phyloP scores from a whole-genome alignment of 2,329 filamentous ascomycete species.

The Alternaria novae-zelandiae region DNA sequence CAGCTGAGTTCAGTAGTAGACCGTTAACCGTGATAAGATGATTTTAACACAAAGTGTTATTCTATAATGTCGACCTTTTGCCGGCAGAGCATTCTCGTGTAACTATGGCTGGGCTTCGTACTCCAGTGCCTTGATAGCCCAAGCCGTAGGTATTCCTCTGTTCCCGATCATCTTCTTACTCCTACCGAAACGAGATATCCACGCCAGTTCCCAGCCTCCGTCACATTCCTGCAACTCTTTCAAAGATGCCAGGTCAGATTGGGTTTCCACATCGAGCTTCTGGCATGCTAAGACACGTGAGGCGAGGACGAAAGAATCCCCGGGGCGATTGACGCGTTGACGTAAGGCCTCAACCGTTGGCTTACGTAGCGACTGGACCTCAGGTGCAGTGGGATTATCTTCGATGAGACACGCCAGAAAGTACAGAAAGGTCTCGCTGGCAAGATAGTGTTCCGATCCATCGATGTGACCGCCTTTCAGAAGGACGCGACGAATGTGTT shows the following conservation, averaged over 20 bases:
- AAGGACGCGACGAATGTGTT: constrained; percentile 26
- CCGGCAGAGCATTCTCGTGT: neutral
- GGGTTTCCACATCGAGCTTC: constrained; percentile 20
- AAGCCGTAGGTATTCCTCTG: constrained; percentile 28
- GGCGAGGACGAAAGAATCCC: constrained; percentile 33
- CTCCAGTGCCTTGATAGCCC: constrained; percentile 30
- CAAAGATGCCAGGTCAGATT: constrained; percentile 21
- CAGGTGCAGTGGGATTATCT: constrained; percentile 22
- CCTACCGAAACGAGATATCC: constrained; percentile 14
- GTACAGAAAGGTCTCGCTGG: constrained; percentile 43
- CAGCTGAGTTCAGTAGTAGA: neutral
- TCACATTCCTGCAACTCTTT: constrained; percentile 40
- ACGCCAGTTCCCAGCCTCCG: constrained; percentile 44
- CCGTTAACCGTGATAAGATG: neutral
- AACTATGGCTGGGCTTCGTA: neutral
- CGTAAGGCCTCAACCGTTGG: constrained; percentile 28
- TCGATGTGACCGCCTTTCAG: constrained; percentile 35
- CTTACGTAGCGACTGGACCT: constrained; percentile 25
- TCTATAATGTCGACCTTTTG: neutral
- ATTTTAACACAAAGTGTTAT: neutral
- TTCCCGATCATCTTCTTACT: constrained; percentile 25
- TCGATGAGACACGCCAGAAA: constrained; percentile 34
- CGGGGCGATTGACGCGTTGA: constrained; percentile 30
- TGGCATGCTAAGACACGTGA: constrained; percentile 40
- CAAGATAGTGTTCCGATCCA: constrained; percentile 43